These are phyloP conservation scores for Apodospora peruviana DNA, from an alignment of 495 filamentous ascomycete species.

Conservation along the genomic window DNA sequence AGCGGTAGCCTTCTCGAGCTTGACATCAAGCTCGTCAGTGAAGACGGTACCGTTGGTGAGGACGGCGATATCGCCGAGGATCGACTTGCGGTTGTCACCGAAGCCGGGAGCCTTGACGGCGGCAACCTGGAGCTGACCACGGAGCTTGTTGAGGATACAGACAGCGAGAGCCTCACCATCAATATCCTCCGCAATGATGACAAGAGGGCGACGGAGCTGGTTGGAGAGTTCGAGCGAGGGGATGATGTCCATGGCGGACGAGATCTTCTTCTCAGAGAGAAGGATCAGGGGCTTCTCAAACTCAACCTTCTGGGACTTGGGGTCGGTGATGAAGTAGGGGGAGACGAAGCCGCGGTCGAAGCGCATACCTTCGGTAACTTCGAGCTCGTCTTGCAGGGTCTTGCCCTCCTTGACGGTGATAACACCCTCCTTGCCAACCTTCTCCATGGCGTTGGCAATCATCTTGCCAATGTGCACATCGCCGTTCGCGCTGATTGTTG, in stretches of 20 bases:
- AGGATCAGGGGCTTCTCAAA: constrained; percentile 99
- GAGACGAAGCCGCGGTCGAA: constrained; percentile 98
- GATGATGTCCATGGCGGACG: constrained; percentile 95
- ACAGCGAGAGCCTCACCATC: constrained; percentile 97
- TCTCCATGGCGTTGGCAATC: constrained; percentile 98
- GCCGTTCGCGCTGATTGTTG: constrained; percentile 96
- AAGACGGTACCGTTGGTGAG: constrained; percentile 97
- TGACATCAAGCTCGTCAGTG: constrained; percentile 95
- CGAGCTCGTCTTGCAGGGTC: constrained; percentile 95
- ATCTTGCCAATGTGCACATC: constrained; percentile 93
- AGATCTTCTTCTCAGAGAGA: constrained; percentile 99
- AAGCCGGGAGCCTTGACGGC: constrained; percentile 99
- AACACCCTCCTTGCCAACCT: constrained; percentile 99
- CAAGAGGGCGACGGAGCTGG: constrained; percentile 86
- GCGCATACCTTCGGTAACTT: constrained; percentile 98
- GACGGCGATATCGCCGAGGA: constrained; percentile 91
- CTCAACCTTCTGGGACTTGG: constrained; percentile 97
- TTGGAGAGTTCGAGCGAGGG: constrained; percentile 95
- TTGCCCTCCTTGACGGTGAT: constrained; percentile 99
- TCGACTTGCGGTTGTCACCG: constrained; percentile 99
- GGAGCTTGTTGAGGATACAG: constrained; percentile 99
- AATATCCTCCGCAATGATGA: constrained; percentile 99
- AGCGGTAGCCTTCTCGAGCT: constrained; percentile 93
- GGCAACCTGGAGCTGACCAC: constrained; percentile 95
- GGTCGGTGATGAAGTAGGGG: constrained; percentile 99